Evolutionary conservation across 1,284 basidiomycete species (phyloP).

Genomic region (Ustilago trichophora): DNA sequence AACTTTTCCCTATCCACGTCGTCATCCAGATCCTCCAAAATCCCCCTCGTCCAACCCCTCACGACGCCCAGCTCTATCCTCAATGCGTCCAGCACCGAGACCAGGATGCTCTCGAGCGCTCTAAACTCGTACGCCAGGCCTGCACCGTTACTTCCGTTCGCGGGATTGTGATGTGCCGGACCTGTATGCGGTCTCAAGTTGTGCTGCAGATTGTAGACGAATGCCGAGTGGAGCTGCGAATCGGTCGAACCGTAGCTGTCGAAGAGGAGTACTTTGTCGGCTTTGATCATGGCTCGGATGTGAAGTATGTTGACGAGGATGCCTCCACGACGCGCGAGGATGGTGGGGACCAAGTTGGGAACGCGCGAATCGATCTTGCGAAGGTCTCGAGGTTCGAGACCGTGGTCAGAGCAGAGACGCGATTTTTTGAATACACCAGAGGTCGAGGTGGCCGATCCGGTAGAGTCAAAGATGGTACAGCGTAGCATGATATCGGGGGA

Average conservation of each 20-base stretch:
- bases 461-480: slow-evolving; percentile 57
- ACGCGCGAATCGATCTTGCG: slow-evolving; percentile 94
- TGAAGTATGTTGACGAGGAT: slow-evolving; percentile 88
- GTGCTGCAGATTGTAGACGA: slow-evolving; percentile 61
- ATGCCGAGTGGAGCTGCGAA: slow-evolving; percentile 51
- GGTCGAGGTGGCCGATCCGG: slow-evolving; percentile 77
- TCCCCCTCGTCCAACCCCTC: slow-evolving; percentile 38
- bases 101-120: slow-evolving; percentile 58
- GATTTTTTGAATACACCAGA: slow-evolving; percentile 89
- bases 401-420: slow-evolving; percentile 86
- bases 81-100: slow-evolving; percentile 58
- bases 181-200: slow-evolving; percentile 34
- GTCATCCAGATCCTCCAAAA: slow-evolving; percentile 55
- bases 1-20: slow-evolving; percentile 62
- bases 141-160: not conserved
- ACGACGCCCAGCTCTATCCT: slow-evolving; percentile 56
- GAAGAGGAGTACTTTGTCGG: slow-evolving; percentile 89
- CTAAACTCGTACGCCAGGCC: slow-evolving; percentile 61
- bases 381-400: slow-evolving; percentile 90
- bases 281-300: slow-evolving; percentile 91
- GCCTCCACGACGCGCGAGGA: slow-evolving; percentile 85
- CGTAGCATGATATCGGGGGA: slow-evolving; percentile 56
- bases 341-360: slow-evolving; percentile 90
- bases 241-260: slow-evolving; percentile 70
- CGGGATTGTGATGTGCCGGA: no score